These are phyloP conservation scores for Calonectria fujianensis DNA, from an alignment of 2,329 filamentous ascomycete species.

Conservation along the genomic window DNA sequence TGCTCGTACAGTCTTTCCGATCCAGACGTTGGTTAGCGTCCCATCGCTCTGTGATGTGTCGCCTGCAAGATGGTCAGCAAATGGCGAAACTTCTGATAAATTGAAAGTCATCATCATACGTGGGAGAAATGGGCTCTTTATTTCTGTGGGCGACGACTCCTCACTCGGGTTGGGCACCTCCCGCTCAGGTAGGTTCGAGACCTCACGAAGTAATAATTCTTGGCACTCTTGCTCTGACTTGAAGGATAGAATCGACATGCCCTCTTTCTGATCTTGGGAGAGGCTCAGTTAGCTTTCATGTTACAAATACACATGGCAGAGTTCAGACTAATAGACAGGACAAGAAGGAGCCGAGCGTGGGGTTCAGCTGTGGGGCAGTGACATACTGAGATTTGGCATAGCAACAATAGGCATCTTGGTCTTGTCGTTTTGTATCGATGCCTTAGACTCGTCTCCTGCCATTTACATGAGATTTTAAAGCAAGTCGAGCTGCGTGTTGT, in stretches of 20 bases:
- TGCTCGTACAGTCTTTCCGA: constrained; percentile 57
- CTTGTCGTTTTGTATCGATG: background rate
- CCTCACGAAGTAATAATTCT: constrained; percentile 50
- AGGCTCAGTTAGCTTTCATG: background rate
- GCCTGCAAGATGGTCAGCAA: constrained; percentile 16
- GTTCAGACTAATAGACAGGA: background rate
- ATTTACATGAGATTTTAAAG: background rate
- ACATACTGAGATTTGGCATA: constrained; percentile 39
- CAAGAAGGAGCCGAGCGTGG: background rate
- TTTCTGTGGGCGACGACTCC: constrained; percentile 36
- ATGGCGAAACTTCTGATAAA: fast-evolving
- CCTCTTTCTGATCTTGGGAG: constrained; percentile 11
- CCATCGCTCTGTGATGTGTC: constrained; percentile 30
- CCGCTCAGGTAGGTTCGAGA: constrained; percentile 54
- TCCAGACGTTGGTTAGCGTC: constrained; percentile 56
- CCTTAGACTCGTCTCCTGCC: background rate
- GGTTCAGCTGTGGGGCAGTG: background rate
- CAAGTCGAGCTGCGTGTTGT: background rate
- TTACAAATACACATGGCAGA: background rate
- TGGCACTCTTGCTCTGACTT: constrained; percentile 55
- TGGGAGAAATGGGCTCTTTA: constrained; percentile 33
- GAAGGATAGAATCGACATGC: constrained; percentile 38
- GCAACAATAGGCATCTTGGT: constrained; percentile 27
- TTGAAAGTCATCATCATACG: constrained; percentile 31
- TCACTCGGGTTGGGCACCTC: constrained; percentile 41